Evolutionary conservation across 2,329 filamentous ascomycete species (phyloP).

Genomic region (Diaporthe sp.): DNA sequence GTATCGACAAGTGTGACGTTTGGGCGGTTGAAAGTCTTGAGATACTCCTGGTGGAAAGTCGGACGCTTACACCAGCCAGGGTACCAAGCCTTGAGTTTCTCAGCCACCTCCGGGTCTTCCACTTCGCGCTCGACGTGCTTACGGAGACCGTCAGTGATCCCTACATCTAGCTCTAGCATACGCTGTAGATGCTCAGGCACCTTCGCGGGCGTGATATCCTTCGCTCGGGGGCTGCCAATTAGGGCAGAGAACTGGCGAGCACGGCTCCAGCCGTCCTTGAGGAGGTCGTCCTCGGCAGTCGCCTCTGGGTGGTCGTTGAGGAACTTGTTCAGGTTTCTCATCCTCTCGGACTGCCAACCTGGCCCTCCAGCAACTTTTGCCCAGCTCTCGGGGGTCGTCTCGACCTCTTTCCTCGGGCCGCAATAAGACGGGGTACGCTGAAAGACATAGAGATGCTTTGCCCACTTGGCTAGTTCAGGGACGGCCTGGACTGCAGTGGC

Average conservation of each 20-base stretch:
- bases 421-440: constrained; percentile 1
- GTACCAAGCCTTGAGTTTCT: constrained; percentile 63
- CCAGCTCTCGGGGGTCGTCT: constrained; percentile 39
- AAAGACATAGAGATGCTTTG: constrained; percentile 9
- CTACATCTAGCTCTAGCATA: not conserved
- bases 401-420: not conserved
- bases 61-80: constrained; percentile 65
- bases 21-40: constrained; percentile 42
- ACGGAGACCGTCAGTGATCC: not conserved
- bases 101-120: constrained; percentile 54
- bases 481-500: constrained; percentile 4
- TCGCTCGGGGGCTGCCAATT: not conserved
- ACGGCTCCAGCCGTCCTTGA: not conserved
- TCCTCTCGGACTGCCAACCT: not conserved
- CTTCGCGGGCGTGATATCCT: not conserved
- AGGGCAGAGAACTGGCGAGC: not conserved
- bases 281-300: not conserved
- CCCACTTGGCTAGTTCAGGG: constrained; percentile 4
- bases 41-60: constrained; percentile 62
- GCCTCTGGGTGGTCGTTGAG: not conserved
- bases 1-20: not conserved
- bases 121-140: constrained; percentile 51
- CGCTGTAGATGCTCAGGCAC: not conserved
- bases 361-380: constrained; percentile 43
- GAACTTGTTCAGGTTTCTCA: not conserved